Conservation (phyloP, 805 yeast species). For the Torulaspora quercuum region DNA sequence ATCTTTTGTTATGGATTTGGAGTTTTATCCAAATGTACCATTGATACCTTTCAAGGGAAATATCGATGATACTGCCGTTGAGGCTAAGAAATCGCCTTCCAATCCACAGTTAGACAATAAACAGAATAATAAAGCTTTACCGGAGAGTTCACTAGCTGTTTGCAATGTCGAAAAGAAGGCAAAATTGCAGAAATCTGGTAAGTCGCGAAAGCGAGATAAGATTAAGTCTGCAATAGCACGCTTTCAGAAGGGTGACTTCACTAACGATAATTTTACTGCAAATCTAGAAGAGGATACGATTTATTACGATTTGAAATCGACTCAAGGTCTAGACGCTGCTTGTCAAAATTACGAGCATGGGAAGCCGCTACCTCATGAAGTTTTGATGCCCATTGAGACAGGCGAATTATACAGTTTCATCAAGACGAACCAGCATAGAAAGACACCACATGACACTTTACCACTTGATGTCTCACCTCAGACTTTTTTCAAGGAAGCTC, state of each 20-base stretch:
- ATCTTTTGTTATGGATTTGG: constrained; percentile 14
- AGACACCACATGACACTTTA: constrained; percentile 7
- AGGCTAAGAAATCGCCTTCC: background rate
- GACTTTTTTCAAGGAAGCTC: constrained; percentile 8
- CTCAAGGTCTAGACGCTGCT: background rate
- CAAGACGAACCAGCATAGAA: constrained; percentile 1
- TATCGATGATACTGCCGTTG: background rate
- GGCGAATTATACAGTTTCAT: constrained; percentile 1
- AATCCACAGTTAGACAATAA: background rate
- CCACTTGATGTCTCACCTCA: constrained; percentile 12
- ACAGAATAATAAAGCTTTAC: background rate
- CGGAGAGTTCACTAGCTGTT: too few species aligned
- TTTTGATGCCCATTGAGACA: background rate
- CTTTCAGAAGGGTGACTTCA: background rate
- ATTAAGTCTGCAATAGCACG: constrained; percentile 2
- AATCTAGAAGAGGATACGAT: constrained; percentile 1
- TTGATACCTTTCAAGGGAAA: constrained; percentile 15
- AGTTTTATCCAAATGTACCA: constrained; percentile 20
- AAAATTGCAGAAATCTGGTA: background rate
- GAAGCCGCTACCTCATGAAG: background rate
- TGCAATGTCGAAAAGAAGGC: too few species aligned
- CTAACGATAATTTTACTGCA: background rate
- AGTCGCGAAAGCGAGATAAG: constrained; percentile 10
- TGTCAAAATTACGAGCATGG: constrained; percentile 6
- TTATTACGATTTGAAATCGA: constrained; percentile 7